Conservation (phyloP, 495 filamentous ascomycete species). For the Penicillium salamii region DNA sequence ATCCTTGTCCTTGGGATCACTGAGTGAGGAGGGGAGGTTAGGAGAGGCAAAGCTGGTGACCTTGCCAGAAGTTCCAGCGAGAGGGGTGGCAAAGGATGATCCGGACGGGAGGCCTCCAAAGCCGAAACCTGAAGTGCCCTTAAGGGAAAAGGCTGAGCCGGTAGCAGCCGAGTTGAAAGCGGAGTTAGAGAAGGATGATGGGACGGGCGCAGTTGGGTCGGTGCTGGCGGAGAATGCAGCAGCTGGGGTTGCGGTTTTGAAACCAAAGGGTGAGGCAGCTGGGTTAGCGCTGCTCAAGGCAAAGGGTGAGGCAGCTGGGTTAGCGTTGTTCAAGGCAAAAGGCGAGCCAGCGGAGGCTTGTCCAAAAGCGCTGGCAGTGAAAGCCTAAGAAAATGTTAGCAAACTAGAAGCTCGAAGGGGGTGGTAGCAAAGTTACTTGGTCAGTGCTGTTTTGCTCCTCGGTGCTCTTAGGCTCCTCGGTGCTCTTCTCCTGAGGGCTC, state of each 20-base stretch:
- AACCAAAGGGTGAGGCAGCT: slow-evolving; percentile 16
- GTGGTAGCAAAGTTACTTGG: slow-evolving; percentile 8
- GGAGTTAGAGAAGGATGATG: neutral
- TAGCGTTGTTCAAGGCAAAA: slow-evolving; percentile 40
- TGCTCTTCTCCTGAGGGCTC: too few relatives aligned
- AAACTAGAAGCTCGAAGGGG: neutral
- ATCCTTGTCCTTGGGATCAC: slow-evolving; percentile 51
- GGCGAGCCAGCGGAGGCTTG: slow-evolving; percentile 52
- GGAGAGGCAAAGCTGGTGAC: slow-evolving; percentile 69
- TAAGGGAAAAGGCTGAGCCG: neutral
- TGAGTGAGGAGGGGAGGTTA: slow-evolving; percentile 49
- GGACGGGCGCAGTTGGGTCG: neutral
- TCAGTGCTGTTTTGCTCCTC: slow-evolving; percentile 27
- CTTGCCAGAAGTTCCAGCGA: slow-evolving; percentile 47
- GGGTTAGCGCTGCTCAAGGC: neutral
- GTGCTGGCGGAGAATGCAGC: slow-evolving; percentile 8
- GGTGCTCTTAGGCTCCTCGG: too few relatives aligned
- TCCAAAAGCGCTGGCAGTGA: slow-evolving; percentile 49
- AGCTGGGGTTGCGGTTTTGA: slow-evolving; percentile 28
- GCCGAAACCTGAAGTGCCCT: slow-evolving; percentile 30
- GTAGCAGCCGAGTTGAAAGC: neutral
- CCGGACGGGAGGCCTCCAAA: slow-evolving; percentile 39
- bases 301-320: slow-evolving; percentile 15
- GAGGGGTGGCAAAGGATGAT: slow-evolving; percentile 37
- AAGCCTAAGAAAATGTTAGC: slow-evolving; percentile 27